Conservation (phyloP, 2,329 filamentous ascomycete species). For the Ampelomyces quisqualis region DNA sequence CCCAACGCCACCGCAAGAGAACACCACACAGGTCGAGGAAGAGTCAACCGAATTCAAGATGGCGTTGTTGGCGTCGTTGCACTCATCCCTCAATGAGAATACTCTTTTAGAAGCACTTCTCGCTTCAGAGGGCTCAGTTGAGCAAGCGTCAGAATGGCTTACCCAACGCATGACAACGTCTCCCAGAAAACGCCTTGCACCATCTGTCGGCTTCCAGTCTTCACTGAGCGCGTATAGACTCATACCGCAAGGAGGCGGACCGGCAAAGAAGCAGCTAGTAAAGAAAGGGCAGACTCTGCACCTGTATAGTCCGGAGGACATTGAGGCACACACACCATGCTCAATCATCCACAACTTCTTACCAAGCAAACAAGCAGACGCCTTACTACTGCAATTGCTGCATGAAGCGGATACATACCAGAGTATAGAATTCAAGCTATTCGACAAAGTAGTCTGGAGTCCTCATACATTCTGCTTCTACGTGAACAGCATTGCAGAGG, state of each 20-base stretch:
- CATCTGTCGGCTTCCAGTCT: constrained; percentile 46
- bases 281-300: constrained; percentile 81
- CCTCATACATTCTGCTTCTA: constrained; percentile 85
- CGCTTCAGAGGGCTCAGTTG: constrained; percentile 73
- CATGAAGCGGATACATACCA: constrained; percentile 70
- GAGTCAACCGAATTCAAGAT: constrained; percentile 90
- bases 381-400: constrained; percentile 73
- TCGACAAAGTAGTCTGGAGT: constrained; percentile 81
- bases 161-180: constrained; percentile 30
- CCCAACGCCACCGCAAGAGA: neutral
- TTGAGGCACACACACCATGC: constrained; percentile 82
- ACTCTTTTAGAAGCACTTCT: constrained; percentile 76
- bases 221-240: constrained; percentile 40
- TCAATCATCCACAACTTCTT: constrained; percentile 92
- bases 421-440: constrained; percentile 76
- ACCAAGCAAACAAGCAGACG: constrained; percentile 67
- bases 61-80: constrained; percentile 76
- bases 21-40: constrained; percentile 50
- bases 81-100: constrained; percentile 64
- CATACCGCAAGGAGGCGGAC: constrained; percentile 3
- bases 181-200: constrained; percentile 34
- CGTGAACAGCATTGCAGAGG: constrained; percentile 71
- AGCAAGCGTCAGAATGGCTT: constrained; percentile 62
- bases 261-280: constrained; percentile 54
- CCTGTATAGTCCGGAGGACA: constrained; percentile 77